Evolutionary conservation across 345 rosid species (phyloP), one percentile per base, ranked within the genome.

Genomic region (Gossypium herbaceum): DNA sequence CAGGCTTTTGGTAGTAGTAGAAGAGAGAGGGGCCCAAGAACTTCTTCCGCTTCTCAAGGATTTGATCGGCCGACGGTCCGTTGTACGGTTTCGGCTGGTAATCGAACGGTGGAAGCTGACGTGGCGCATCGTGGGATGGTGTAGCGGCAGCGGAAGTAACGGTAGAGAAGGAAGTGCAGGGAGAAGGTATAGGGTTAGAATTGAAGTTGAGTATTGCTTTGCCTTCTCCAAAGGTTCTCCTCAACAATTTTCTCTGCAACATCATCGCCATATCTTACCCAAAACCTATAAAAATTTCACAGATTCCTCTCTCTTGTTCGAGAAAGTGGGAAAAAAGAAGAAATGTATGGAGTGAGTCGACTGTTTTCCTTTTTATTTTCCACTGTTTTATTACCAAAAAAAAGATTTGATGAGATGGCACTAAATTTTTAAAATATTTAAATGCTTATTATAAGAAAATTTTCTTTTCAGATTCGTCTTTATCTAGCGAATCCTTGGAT

Each of bases 1-100:
- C 99, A 17, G 99, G 99, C 67, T 93, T 95, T 63, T 90, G 90
- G 78, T 93, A 95, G 80, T 77, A 93, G 74, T 95, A 75, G 82
- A 91, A 93, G 62, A 93, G 93, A 75, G 99, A 95, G 39, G 98
- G 96, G 13, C 93, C 98, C 75, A 93, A 79, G 72, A 87, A 95
- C 81, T 76, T 84, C 89, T 93, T 91, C 75, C 98, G 88, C 83
- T 93, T 95, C 68, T 78, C 80, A 57, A 90, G 80, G 67, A 91
- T 82, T 78, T 91, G 90, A 52, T 91, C 97, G 11, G 85, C 92
- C 15, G 74, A 77, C 3, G 97, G 94, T 29, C 98, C 98, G 4
- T 29, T 79, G 80, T 93, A 90, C n/a, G 92, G 89, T 76, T 71
- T 85, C 5, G 97, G 98, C n/a, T 76, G 75, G 77, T 88, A 79